Percentiles rank a stretch among this genome's conserved stretches.
Evolutionary conservation across 2,329 filamentous ascomycete species (phyloP).

Genomic region (Colletotrichum lindemuthianum): DNA sequence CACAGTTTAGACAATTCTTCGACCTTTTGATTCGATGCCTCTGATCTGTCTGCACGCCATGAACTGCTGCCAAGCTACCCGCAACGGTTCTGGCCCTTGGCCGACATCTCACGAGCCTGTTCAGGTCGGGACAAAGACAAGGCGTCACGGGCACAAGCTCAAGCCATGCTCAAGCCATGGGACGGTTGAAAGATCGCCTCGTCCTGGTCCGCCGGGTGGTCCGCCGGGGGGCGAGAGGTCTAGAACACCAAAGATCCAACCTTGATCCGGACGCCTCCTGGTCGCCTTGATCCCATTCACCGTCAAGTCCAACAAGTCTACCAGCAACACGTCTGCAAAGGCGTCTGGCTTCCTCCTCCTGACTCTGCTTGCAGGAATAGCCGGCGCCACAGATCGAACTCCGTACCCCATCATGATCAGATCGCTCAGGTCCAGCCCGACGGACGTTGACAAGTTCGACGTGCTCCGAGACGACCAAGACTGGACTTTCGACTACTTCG

Average conservation of each 20-base stretch:
- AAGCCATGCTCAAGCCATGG: too few relatives aligned
- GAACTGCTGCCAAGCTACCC: too few relatives aligned
- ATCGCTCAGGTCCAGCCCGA: slow-evolving; percentile 50
- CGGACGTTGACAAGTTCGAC: slow-evolving; percentile 54
- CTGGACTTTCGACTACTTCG: slow-evolving; percentile 61
- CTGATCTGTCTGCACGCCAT: too few relatives aligned
- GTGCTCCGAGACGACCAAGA: slow-evolving; percentile 52
- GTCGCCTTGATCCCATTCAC: slow-evolving; percentile 22
- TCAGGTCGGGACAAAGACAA: background rate
- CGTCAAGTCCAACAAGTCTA: slow-evolving; percentile 15
- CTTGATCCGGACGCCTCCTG: slow-evolving; percentile 6
- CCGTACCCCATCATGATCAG: slow-evolving; percentile 41
- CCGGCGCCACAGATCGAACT: slow-evolving; percentile 24
- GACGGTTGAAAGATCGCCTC: slow-evolving; percentile 18
- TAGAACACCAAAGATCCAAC: background rate
- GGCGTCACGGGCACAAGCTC: background rate
- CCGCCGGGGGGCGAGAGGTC: background rate
- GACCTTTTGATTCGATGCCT: too few relatives aligned
- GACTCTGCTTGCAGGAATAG: slow-evolving; percentile 1
- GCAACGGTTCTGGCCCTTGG: background rate
- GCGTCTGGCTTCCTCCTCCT: background rate
- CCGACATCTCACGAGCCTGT: background rate
- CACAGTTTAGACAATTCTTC: too few relatives aligned
- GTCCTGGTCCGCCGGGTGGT: slow-evolving; percentile 25
- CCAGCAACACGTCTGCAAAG: background rate